A percentile compares a stretch with the other conserved stretches of the same genome.
Conservation (phyloP, 768 basidiomycete species). For the Botryobasidium botryosum region DNA sequence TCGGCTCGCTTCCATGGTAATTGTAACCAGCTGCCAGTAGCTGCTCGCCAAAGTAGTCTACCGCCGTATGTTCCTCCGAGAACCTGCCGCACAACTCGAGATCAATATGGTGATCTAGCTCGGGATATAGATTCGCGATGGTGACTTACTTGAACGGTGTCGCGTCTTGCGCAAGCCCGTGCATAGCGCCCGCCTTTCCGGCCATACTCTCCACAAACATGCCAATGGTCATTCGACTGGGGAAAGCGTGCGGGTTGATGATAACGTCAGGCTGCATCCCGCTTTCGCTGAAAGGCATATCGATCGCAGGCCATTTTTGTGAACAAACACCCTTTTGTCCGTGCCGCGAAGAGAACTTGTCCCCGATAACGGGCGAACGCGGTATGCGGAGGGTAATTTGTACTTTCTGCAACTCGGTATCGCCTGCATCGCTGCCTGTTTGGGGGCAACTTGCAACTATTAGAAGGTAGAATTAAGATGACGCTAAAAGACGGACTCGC, state of each 20-base stretch:
- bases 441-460: not conserved
- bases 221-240: conserved; percentile 98
- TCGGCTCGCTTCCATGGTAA: conserved; percentile 97
- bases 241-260: conserved; percentile 99
- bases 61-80: conserved; percentile 90
- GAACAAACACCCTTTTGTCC: conserved; percentile 99
- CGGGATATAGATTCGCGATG: not conserved
- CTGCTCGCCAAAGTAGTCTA: conserved; percentile 95
- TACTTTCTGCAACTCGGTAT: conserved; percentile 77
- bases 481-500: conserved; percentile 22
- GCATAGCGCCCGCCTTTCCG: conserved; percentile 98
- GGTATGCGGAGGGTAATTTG: conserved; percentile 88
- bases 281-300: conserved; percentile 98
- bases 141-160: conserved; percentile 83
- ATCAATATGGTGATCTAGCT: not conserved
- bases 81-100: conserved; percentile 34
- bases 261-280: conserved; percentile 99
- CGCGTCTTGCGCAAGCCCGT: conserved; percentile 94
- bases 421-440: conserved; percentile 73
- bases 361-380: conserved; percentile 91
- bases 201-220: conserved; percentile 99
- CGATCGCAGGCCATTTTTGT: conserved; percentile 94
- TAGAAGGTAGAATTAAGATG: not conserved
- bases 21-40: conserved; percentile 89
- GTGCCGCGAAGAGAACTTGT: conserved; percentile 98